A percentile compares a stretch with the other conserved stretches of the same genome.
phyloP scores from a whole-genome alignment of 495 filamentous ascomycete genomes.

The Thozetella sp. region DNA sequence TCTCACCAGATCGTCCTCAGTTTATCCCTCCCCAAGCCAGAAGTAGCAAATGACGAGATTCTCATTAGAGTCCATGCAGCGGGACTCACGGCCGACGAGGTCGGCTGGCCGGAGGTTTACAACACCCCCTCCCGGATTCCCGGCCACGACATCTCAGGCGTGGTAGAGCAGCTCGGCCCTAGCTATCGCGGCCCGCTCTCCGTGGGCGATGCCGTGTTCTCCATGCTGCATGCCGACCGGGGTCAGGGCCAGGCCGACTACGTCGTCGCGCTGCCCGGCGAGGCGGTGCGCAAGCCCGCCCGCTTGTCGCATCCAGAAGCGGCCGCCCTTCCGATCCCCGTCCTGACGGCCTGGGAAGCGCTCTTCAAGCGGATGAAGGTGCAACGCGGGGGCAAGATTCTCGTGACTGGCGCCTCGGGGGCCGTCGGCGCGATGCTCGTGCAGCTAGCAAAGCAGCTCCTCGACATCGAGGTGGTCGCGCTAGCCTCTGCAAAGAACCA shows the following conservation, averaged over 20 bases:
- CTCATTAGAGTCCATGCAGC: slow-evolving; percentile 57
- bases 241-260: slow-evolving; percentile 58
- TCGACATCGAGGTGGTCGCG: slow-evolving; percentile 44
- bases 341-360: slow-evolving; percentile 60
- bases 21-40: slow-evolving; percentile 12
- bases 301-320: slow-evolving; percentile 50
- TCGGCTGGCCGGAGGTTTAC: slow-evolving; percentile 40
- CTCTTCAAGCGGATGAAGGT: slow-evolving; percentile 36
- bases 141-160: slow-evolving; percentile 57
- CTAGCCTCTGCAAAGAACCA: slow-evolving; percentile 37
- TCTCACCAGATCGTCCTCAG: slow-evolving; percentile 6
- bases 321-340: slow-evolving; percentile 55
- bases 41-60: slow-evolving; percentile 37
- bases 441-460: slow-evolving; percentile 43
- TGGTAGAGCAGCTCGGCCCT: slow-evolving; percentile 46
- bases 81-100: slow-evolving; percentile 55
- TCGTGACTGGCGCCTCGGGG: slow-evolving; percentile 57
- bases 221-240: slow-evolving; percentile 44
- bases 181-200: slow-evolving; percentile 44
- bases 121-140: slow-evolving; percentile 34
- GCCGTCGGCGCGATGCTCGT: slow-evolving; percentile 53
- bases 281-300: slow-evolving; percentile 50
- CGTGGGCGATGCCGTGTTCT: slow-evolving; percentile 55
- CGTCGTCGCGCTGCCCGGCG: slow-evolving; percentile 42
- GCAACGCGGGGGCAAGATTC: slow-evolving; percentile 29